Percentiles rank a stretch among this genome's conserved stretches.
phyloP scores from a whole-genome alignment of 164 flowering plant genomes.

The Sextonia rubra region DNA sequence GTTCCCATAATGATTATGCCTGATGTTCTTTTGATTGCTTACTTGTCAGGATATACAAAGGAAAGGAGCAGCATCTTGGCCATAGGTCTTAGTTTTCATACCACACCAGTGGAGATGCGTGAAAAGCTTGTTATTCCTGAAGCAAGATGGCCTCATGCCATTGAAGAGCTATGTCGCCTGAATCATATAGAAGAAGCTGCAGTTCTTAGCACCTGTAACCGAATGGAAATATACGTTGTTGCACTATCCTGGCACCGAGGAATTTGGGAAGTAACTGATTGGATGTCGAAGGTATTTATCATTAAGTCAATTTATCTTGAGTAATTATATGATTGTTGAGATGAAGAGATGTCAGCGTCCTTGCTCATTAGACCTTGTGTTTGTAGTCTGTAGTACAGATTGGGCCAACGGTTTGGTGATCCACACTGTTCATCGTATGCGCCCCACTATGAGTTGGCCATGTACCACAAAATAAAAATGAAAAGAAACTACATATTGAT shows the following conservation, averaged over 20 bases:
- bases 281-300: constrained; percentile 88
- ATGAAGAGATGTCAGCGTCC: too few species aligned
- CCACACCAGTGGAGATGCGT: constrained; percentile 95
- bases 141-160: constrained; percentile 96
- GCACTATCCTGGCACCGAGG: constrained; percentile 93
- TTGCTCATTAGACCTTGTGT: too few species aligned
- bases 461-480: too few species aligned
- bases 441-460: too few species aligned
- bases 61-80: constrained; percentile 94
- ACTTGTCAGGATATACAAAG: constrained; percentile 74
- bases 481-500: too few species aligned
- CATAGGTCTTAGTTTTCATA: constrained; percentile 89
- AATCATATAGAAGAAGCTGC: constrained; percentile 98
- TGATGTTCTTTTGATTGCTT: neutral
- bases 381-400: too few species aligned
- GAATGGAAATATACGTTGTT: constrained; percentile 95
- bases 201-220: constrained; percentile 94
- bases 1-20: too few species aligned
- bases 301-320: too few species aligned
- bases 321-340: too few species aligned
- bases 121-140: constrained; percentile 97
- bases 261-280: constrained; percentile 92
- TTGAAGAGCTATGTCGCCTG: constrained; percentile 74
- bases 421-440: too few species aligned
- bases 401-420: too few species aligned